These are phyloP conservation scores for Psophocarpus tetragonolobus DNA, from an alignment of 306 rosid genomes.

Conservation along the genomic window DNA sequence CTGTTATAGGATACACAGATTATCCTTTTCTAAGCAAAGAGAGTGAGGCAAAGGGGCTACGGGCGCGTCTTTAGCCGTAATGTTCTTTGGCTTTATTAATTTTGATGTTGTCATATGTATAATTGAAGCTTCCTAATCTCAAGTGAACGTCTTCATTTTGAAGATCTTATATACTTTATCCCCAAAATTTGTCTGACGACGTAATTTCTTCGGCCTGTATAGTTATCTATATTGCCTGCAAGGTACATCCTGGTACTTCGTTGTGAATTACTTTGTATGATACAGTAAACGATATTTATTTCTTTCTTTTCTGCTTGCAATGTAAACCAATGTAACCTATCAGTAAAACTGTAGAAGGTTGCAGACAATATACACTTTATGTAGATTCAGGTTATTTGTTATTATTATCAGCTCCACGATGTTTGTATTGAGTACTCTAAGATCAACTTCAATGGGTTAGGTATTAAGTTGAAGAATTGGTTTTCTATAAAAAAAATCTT, in stretches of 20 bases:
- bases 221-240: not conserved
- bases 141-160: not conserved
- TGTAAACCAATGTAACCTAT: too few species aligned
- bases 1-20: conserved; percentile 83
- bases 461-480: too few species aligned
- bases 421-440: too few species aligned
- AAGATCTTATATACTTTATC: not conserved
- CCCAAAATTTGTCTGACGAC: not conserved
- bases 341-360: too few species aligned
- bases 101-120: not conserved
- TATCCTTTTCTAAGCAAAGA: conserved; percentile 59
- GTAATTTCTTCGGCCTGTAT: not conserved
- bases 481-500: too few species aligned
- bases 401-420: too few species aligned
- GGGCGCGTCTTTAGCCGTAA: conserved; percentile 57
- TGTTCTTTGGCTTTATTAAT: not conserved
- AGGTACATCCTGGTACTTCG: not conserved
- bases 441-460: too few species aligned
- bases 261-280: not conserved
- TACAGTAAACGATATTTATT: too few species aligned
- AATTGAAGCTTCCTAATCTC: not conserved
- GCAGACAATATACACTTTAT: too few species aligned
- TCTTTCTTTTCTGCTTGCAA: too few species aligned
- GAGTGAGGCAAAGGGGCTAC: conserved; percentile 9
- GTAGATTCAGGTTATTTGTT: too few species aligned